A percentile compares a stretch with the other conserved stretches of the same genome.
Evolutionary conservation across 2,329 filamentous ascomycete species (phyloP).

Genomic region (Raffaelea deltoideospora): DNA sequence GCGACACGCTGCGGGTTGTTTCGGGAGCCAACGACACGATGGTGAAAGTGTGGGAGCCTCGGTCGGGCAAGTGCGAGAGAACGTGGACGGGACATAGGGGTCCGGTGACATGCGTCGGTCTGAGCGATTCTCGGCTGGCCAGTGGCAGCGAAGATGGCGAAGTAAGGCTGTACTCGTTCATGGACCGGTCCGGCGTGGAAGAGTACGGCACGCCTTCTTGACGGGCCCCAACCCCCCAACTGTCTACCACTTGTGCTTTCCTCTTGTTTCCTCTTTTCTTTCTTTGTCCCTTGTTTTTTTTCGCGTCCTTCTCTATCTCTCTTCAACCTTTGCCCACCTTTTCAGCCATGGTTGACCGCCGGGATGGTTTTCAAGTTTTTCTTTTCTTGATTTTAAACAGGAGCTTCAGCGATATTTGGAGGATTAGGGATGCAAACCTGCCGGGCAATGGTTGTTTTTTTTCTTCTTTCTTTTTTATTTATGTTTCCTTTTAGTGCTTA

Average conservation of each 20-base stretch:
- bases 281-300: neutral
- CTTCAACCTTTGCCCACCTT: too few relatives aligned
- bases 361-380: too few relatives aligned
- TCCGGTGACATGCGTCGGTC: constrained; percentile 81
- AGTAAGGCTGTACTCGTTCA: constrained; percentile 70
- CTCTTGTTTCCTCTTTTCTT: neutral
- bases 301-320: too few relatives aligned
- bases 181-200: constrained; percentile 27
- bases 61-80: constrained; percentile 79
- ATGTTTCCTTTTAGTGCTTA: too few relatives aligned
- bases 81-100: constrained; percentile 85
- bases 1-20: constrained; percentile 45
- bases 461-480: too few relatives aligned
- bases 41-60: constrained; percentile 89
- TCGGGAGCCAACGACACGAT: constrained; percentile 85
- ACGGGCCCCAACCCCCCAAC: constrained; percentile 2
- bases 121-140: constrained; percentile 79
- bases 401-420: too few relatives aligned
- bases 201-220: constrained; percentile 36
- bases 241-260: neutral
- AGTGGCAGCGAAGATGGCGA: constrained; percentile 91
- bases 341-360: too few relatives aligned
- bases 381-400: too few relatives aligned
- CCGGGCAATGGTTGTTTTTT: too few relatives aligned
- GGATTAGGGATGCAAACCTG: too few relatives aligned